phyloP scores from a whole-genome alignment of 2,329 filamentous ascomycete species.

The Alternaria brassicicola region DNA sequence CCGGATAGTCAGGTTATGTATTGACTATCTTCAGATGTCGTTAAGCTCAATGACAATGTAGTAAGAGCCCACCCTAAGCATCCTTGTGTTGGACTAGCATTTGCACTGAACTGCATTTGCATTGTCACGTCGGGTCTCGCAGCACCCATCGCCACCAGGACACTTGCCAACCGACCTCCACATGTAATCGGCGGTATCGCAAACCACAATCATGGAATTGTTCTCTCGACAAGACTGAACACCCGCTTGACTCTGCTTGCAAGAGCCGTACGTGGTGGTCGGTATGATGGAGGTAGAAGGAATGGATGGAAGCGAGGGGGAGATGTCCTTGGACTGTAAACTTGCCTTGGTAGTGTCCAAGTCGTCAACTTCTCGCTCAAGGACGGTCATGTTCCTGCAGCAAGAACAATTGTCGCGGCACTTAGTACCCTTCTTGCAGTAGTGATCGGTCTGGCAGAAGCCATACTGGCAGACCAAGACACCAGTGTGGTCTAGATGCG shows the following conservation, averaged over 20 bases:
- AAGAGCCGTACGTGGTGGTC: background rate
- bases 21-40: background rate
- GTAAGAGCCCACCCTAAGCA: background rate
- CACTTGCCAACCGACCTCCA: slow-evolving; percentile 2
- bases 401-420: slow-evolving; percentile 20
- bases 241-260: background rate
- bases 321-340: background rate
- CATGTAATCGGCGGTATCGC: slow-evolving; percentile 3
- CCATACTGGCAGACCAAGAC: slow-evolving; percentile 18
- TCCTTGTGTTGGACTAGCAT: background rate
- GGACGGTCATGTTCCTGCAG: slow-evolving; percentile 6
- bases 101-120: background rate
- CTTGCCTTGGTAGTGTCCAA: background rate
- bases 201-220: slow-evolving; percentile 3
- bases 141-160: background rate
- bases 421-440: slow-evolving; percentile 12
- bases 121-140: slow-evolving; percentile 3
- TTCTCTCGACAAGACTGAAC: slow-evolving; percentile 1
- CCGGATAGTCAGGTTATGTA: background rate
- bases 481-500: slow-evolving; percentile 1
- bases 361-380: background rate
- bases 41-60: background rate
- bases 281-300: background rate
- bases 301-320: background rate
- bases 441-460: slow-evolving; percentile 19